Conservation (phyloP, 176 grass and related monocot genomes). For the Bromus sterilis region DNA sequence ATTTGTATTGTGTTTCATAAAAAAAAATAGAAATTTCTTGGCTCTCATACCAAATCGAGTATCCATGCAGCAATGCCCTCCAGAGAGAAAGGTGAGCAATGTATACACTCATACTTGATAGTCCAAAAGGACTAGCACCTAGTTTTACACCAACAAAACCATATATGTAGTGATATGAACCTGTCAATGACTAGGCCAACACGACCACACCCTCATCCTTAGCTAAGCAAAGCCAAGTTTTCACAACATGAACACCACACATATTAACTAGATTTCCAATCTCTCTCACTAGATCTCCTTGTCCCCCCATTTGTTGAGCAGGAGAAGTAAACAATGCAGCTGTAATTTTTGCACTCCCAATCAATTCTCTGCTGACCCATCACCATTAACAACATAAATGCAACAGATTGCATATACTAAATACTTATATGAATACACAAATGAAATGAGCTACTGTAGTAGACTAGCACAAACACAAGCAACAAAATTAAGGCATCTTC, state of each 20-base stretch:
- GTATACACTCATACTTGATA: not conserved
- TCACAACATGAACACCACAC: not conserved
- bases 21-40: not conserved
- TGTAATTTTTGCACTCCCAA: not conserved
- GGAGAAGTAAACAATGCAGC: not conserved
- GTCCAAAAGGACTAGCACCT: not conserved
- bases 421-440: not conserved
- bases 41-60: not conserved
- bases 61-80: not conserved
- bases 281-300: slow-evolving; percentile 21
- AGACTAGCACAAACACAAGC: not conserved
- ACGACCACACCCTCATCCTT: not conserved
- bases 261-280: slow-evolving; percentile 12
- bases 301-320: not conserved
- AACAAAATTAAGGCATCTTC: not conserved
- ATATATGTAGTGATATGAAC: not conserved
- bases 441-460: slow-evolving; percentile 2
- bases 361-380: not conserved
- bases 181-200: slow-evolving; percentile 15
- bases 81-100: not conserved
- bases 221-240: not conserved
- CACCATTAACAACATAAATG: not conserved
- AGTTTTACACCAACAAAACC: not conserved
- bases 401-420: not conserved
- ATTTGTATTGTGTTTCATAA: too few species aligned